Base-by-base conservation (phyloP, 1,284 basidiomycete genomes). In the Takashimella koratensis region DNA sequence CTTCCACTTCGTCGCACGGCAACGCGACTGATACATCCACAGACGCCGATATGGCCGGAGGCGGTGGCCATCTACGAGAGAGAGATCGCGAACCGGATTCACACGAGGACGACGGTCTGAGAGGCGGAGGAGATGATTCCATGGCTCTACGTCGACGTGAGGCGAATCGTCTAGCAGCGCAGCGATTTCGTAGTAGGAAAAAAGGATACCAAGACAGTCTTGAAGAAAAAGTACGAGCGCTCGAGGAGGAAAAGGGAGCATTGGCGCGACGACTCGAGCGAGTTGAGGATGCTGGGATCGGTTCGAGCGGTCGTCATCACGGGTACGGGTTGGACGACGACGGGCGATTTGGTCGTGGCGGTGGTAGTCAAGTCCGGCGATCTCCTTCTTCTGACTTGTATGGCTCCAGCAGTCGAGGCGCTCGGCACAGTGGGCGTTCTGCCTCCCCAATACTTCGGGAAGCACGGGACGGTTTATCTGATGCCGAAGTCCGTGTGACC, bases 201-300 rank as follows among this genome's bases (percentile, higher is more conserved):
- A 74, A 74, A 52, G 66, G 70, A 0, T 73, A 74, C 47, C 72
- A 73, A 43, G 72, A 74, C 43, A 67, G 64, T 24, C 45, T 74
- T 11, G 70, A 74, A 43, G 70, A 70, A 21, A 60, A 64, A 16
- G 63, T 74, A 2, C 53, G 63, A 6, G 49, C 51, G 2, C 53
- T 74, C 6, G 69, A 74, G 40, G 63, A 64, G 11, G 69, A 69
- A 26, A 66, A 64, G 13, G 65, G 64, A 2, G 49, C 48, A 0
- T 54, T 74, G 10, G 42, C 60, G 1, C 49, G 61, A n/a, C 53
- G 61, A 2, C 16, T 69, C 3, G 65, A 63, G 3, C 61, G 65
- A 12, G 43, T 49, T 6, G 50, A 47, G 19, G 52, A 44, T 2
- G 4, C 55, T n/a, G 43, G 43, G 30, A 48, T 23, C 22, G 23